Conservation (phyloP, 345 rosid species). For the Salix koriyanagi region DNA sequence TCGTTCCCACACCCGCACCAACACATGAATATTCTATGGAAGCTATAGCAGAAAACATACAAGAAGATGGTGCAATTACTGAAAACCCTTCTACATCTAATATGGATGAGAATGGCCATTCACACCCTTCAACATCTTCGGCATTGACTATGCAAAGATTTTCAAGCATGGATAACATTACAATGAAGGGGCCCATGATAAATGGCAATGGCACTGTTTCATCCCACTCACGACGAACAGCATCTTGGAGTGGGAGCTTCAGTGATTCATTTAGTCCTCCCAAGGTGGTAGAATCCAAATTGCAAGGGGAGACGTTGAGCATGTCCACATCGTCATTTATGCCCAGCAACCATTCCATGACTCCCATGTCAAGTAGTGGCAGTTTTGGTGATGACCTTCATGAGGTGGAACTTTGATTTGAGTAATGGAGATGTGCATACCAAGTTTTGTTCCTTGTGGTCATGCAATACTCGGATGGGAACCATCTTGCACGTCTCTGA, state of each 20-base stretch:
- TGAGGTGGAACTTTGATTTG: constrained; percentile 77
- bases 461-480: constrained; percentile 23
- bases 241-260: constrained; percentile 86
- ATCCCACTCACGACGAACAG: constrained; percentile 55
- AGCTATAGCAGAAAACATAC: constrained; percentile 45
- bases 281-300: constrained; percentile 23
- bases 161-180: constrained; percentile 68
- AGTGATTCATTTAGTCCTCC: constrained; percentile 39
- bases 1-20: constrained; percentile 57
- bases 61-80: constrained; percentile 31
- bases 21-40: constrained; percentile 45
- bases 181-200: constrained; percentile 21
- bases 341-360: constrained; percentile 27
- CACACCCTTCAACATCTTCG: constrained; percentile 36
- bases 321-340: constrained; percentile 30
- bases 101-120: constrained; percentile 22
- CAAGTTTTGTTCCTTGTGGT: constrained; percentile 40
- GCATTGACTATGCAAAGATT: constrained; percentile 50
- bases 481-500: constrained; percentile 16
- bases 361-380: constrained; percentile 38
- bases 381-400: constrained; percentile 79
- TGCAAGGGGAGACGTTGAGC: constrained; percentile 37
- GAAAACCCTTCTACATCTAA: constrained; percentile 43
- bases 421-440: constrained; percentile 47
- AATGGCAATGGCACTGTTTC: constrained; percentile 25